Conservation (phyloP, 345 rosid genomes). For the Arabidopsis suecica region DNA sequence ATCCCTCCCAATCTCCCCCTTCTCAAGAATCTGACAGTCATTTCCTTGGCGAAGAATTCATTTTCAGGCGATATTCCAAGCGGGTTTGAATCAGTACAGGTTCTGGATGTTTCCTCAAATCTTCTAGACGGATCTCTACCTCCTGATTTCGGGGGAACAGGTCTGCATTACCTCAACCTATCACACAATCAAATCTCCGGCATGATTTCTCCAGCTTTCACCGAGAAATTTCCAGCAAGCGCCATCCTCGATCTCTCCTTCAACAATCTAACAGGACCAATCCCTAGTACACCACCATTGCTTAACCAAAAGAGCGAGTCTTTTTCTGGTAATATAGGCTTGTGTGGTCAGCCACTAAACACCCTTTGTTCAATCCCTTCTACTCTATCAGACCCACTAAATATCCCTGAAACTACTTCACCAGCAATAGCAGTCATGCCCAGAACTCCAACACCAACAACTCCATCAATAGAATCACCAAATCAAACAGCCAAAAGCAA, state of each 20-base stretch:
- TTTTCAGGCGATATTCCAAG: conserved; percentile 60
- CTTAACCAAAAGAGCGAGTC: conserved; percentile 63
- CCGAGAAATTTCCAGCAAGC: conserved; percentile 52
- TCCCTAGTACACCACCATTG: conserved; percentile 60
- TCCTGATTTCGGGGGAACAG: conserved; percentile 56
- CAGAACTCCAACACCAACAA: conserved; percentile 47
- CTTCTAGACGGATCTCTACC: conserved; percentile 71
- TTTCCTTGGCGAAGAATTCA: conserved; percentile 66
- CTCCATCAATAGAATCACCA: conserved; percentile 36
- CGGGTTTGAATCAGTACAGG: conserved; percentile 56
- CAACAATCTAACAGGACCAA: conserved; percentile 83
- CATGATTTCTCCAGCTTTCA: conserved; percentile 59
- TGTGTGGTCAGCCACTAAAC: conserved; percentile 86
- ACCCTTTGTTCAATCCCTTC: conserved; percentile 78
- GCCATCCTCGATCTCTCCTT: conserved; percentile 79
- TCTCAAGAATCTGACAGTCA: conserved; percentile 59
- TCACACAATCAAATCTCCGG: conserved; percentile 80
- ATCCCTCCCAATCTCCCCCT: conserved; percentile 58
- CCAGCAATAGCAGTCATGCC: conserved; percentile 95
- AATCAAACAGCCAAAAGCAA: conserved; percentile 44
- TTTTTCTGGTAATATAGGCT: conserved; percentile 62
- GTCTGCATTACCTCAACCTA: conserved; percentile 64
- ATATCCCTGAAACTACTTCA: conserved; percentile 55
- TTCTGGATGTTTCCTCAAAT: conserved; percentile 81
- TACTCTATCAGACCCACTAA: conserved; percentile 72